These are phyloP conservation scores for Gaeumannomyces sp. DNA, from an alignment of 2,329 filamentous ascomycete genomes.

Conservation along the genomic window DNA sequence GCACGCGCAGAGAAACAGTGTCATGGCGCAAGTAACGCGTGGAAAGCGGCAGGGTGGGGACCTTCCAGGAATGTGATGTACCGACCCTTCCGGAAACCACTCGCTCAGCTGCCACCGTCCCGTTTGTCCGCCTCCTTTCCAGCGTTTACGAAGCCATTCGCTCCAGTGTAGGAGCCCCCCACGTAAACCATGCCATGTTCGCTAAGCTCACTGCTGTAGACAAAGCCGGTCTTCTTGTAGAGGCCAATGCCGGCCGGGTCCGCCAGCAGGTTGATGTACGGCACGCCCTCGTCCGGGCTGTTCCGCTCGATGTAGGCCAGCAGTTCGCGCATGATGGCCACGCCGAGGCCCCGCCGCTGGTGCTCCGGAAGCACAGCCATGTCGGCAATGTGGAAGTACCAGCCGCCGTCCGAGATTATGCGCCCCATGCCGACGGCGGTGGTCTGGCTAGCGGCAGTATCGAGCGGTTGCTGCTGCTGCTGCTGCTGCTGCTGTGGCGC, in stretches of 20 bases:
- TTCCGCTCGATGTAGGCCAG: constrained; percentile 33
- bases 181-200: constrained; percentile 29
- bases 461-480: too few relatives aligned
- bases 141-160: neutral
- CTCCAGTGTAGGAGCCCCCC: neutral
- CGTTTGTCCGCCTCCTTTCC: neutral
- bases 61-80: neutral
- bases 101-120: too few relatives aligned
- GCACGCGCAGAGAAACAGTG: too few relatives aligned
- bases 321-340: constrained; percentile 35
- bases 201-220: constrained; percentile 28
- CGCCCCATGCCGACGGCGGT: constrained; percentile 44
- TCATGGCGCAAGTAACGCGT: neutral
- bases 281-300: constrained; percentile 29
- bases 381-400: constrained; percentile 45
- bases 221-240: constrained; percentile 41
- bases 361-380: constrained; percentile 44
- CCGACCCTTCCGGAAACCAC: neutral
- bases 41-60: neutral
- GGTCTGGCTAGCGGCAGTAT: constrained; percentile 4
- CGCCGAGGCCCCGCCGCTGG: constrained; percentile 40
- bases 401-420: constrained; percentile 43
- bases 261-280: constrained; percentile 38
- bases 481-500: neutral
- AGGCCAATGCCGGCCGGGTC: constrained; percentile 37